Evolutionary conservation across 352 stramenopile species (phyloP), one percentile per base, ranked within the genome.

Genomic region (Phytophthora cryptogea): DNA sequence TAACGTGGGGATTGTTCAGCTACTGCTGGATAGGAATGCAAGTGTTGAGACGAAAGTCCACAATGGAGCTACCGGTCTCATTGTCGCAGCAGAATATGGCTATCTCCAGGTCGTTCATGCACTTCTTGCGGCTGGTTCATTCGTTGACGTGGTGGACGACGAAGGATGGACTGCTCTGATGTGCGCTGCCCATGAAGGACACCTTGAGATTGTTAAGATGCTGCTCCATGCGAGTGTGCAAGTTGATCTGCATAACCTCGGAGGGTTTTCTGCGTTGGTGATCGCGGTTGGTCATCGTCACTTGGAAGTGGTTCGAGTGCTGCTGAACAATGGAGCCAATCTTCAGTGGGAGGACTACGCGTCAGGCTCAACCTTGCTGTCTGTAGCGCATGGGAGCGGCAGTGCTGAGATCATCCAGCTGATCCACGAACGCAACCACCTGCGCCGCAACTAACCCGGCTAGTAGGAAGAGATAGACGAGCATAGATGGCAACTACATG

Each of bases 131-230:
- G 40, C 36, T 26, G 61, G 62, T 5, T 44, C 54, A 35, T 62
- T 46, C 10, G 27, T 63, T 23, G 27, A 65, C 20, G 58, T 42
- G 26, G 53, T 28, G 1, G 66, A 74, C 37, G 33, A 58, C 23
- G 54, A 59, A 50, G 62, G 61, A 1, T 68, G 56, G 62, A 71
- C 66, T 20, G 51, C 66, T 8, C 32, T 74, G 9, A 68, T 74
- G 61, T 62, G 45, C 11, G 56, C 52, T 30, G 63, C 66, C 28
- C 63, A 74, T 26, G 60, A 61, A 45, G 56, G 56, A 33, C 49
- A 54, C 8, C 23, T 20, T 8, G 61, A 69, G 11, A 65, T 72
- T 13, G 43, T 60, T 9, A 36, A 58, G 17, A 44, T 63, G 23
- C 58, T 68, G 26, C 33, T 68, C 27, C 26, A 54, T 37, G 43